phyloP scores from a whole-genome alignment of 2,329 filamentous ascomycete species.

The Colletotrichum gigasporum region DNA sequence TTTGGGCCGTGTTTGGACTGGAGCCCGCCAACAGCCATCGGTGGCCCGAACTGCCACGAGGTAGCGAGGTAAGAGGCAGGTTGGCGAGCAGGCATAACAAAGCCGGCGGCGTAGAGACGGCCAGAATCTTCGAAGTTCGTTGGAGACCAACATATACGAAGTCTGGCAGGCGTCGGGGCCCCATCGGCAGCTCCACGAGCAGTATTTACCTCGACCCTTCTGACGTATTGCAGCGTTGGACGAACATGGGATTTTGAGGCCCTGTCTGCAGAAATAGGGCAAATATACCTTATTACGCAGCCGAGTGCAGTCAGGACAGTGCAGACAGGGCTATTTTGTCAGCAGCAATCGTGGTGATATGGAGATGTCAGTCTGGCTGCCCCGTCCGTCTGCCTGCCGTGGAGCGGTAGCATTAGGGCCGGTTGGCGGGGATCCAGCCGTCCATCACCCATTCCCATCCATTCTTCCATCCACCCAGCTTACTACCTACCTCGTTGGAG shows the following conservation, averaged over 20 bases:
- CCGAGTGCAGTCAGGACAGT: background rate
- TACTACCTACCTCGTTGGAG: too few species aligned
- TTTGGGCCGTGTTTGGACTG: slow-evolving; percentile 27
- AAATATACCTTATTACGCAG: background rate
- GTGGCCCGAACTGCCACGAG: slow-evolving; percentile 3
- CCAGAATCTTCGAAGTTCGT: slow-evolving; percentile 2
- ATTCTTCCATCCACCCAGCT: slow-evolving; percentile 1
- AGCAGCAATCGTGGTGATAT: background rate
- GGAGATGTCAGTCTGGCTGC: background rate
- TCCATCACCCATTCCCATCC: slow-evolving; percentile 4
- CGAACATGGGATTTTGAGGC: background rate
- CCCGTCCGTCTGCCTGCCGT: background rate
- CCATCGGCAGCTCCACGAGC: background rate
- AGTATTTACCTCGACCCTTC: background rate
- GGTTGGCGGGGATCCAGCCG: slow-evolving; percentile 6
- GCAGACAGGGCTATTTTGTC: slow-evolving; percentile 11
- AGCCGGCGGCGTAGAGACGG: background rate
- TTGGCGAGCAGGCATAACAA: background rate
- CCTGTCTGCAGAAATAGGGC: slow-evolving; percentile 1
- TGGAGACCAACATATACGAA: too few species aligned
- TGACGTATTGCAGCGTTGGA: slow-evolving; percentile 19
- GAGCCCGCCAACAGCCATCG: background rate
- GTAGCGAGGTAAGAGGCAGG: background rate
- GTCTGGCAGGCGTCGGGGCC: background rate
- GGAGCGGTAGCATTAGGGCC: slow-evolving; percentile 10